Base-by-base conservation (phyloP, 169 alveolate species). In the Plasmodium ovale region DNA sequence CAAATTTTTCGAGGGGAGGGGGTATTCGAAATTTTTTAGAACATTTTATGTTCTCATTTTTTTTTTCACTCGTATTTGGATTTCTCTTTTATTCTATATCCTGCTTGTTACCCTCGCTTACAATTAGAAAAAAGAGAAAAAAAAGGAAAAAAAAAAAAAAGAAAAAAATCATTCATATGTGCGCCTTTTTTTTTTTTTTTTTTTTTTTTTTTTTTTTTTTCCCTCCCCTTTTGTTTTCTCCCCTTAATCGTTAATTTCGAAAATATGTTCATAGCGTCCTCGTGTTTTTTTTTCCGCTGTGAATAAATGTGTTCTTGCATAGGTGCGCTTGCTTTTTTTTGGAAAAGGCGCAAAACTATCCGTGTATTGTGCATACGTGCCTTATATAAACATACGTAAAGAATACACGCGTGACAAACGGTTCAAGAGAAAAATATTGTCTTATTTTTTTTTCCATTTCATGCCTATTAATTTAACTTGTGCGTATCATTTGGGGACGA, bases 71-170 rank as follows among this genome's bases (percentile, higher is more conserved):
- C n/a, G n/a, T n/a, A n/a, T n/a, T n/a, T n/a, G n/a, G n/a, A n/a
- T n/a, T n/a, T n/a, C n/a, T n/a, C n/a, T n/a, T n/a, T n/a, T n/a
- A n/a, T n/a, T n/a, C n/a, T n/a, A n/a, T n/a, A n/a, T n/a, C n/a
- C n/a, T n/a, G n/a, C n/a, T n/a, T n/a, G n/a, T n/a, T n/a, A n/a
- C n/a, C n/a, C n/a, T n/a, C n/a, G n/a, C n/a, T 65, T 16, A 31
- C 10, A 68, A n/a, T 51, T n/a, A 37, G 31, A 58, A 58, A 58
- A 58, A 58, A 58, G 23, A 16, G n/a, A 58, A 58, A 58, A 58
- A 58, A 16, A 58, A 16, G 10, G 39, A 67, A 67, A 67, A 67
- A 68, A 68, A 68, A 68, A 68, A 68, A n/a, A n/a, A n/a, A n/a
- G n/a, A n/a, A n/a, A n/a, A n/a, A n/a, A n/a, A n/a, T n/a, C n/a